Base-by-base conservation (phyloP, 1,284 basidiomycete species). In the Ceratobasidium sp. region DNA sequence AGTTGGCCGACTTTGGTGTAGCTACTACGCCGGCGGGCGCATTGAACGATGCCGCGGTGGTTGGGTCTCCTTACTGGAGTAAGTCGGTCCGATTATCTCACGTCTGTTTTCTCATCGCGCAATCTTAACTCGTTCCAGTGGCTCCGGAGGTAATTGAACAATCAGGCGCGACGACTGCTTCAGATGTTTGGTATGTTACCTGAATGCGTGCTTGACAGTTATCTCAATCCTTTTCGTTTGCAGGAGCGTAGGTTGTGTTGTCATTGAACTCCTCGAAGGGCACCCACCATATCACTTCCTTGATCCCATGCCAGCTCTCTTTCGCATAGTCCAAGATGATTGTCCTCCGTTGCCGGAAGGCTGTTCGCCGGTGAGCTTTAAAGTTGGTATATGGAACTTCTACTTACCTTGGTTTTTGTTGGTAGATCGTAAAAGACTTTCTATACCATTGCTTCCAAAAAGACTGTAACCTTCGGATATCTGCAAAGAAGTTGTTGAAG, bases 11-110 rank as follows among this genome's bases (percentile, higher is more conserved):
- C 85, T 98, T 98, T 84, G 96, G 96, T 77, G 96, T 98, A 4
- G 94, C 94, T 65, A 87, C 90, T 78, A 92, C 92, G 23, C 88
- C 92, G 75, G 88, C 91, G 0, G 90, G 90, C n/a, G 91, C 89
- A 12, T 90, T 91, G 26, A 90, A 89, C 66, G 94, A 96, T 83
- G 94, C 93, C 82, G 94, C 95, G 20, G 96, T 99, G 3, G 97
- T 98, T 48, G 97, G 96, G 17, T 97, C 95, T 81, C 97, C 97
- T 6, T 99, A 98, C 84, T 99, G 97, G 97, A 99, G 94, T 93
- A 85, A 83, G 90, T 90, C 59, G 68, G 78, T 81, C 33, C 52
- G 64, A 52, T 71, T 65, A 66, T 78, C 65, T 80, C 48, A 76
- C 66, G 77, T 80, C 67, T 44, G 79, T 64, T 82, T 81, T 15